phyloP scores from a whole-genome alignment of 2,329 filamentous ascomycete species.

The Aspergillus proliferans region DNA sequence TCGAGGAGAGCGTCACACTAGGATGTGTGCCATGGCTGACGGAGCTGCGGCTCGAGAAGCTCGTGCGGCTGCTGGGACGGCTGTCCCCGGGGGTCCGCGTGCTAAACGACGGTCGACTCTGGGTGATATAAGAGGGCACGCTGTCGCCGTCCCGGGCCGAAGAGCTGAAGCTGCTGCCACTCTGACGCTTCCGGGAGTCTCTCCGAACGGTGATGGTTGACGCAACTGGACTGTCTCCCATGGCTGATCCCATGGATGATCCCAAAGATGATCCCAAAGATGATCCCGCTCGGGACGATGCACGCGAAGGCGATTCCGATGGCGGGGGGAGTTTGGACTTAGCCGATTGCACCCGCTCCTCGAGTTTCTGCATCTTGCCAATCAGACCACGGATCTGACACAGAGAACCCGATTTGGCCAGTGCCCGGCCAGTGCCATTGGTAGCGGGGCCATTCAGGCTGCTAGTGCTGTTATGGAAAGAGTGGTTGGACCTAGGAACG shows the following conservation, averaged over 20 bases:
- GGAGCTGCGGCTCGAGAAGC: constrained; percentile 44
- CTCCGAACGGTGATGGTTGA: constrained; percentile 52
- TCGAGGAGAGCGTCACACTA: constrained; percentile 31
- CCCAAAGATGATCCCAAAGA: constrained; percentile 26
- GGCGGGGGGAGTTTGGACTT: constrained; percentile 87
- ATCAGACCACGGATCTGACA: constrained; percentile 90
- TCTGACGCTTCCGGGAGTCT: constrained; percentile 35
- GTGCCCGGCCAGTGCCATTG: constrained; percentile 33
- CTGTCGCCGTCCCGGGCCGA: constrained; percentile 32
- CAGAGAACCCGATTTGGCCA: constrained; percentile 65
- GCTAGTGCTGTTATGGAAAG: constrained; percentile 11
- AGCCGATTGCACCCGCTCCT: constrained; percentile 84
- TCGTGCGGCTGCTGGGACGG: constrained; percentile 69
- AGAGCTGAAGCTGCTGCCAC: constrained; percentile 37
- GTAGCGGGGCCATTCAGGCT: constrained; percentile 34
- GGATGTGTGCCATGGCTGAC: constrained; percentile 35
- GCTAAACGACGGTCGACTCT: constrained; percentile 45
- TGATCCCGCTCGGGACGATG: constrained; percentile 63
- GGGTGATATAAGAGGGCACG: constrained; percentile 28
- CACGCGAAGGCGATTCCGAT: constrained; percentile 66
- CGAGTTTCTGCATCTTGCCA: constrained; percentile 93
- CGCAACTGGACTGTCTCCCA: constrained; percentile 46
- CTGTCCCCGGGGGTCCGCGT: constrained; percentile 42
- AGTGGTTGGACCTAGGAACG: constrained; percentile 18
- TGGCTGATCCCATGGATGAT: constrained; percentile 51